Percentiles rank a stretch among this genome's conserved stretches.
These are phyloP conservation scores for Thalassia testudinum DNA, from an alignment of 116 monocot genomes.

Conservation along the genomic window DNA sequence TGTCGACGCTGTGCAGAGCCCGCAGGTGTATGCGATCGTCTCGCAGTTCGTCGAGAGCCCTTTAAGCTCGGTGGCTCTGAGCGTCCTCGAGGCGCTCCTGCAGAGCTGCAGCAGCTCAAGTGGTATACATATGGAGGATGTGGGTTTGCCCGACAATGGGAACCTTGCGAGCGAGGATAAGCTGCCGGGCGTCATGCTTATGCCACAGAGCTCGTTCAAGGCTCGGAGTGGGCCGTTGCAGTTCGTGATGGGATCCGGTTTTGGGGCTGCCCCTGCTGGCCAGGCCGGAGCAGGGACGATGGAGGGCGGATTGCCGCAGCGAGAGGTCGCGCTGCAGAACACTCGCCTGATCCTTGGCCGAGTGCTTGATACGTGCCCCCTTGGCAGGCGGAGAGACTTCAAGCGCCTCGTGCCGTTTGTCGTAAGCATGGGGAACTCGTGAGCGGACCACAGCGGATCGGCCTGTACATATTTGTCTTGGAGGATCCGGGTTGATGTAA, in stretches of 20 bases:
- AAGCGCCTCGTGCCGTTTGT: constrained; percentile 95
- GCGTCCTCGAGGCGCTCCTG: constrained; percentile 79
- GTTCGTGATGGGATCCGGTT: constrained; percentile 35
- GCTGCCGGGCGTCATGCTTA: constrained; percentile 34
- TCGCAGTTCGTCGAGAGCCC: constrained; percentile 90
- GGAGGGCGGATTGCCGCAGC: constrained; percentile 37
- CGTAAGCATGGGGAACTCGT: constrained; percentile 31
- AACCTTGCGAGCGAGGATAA: constrained; percentile 40
- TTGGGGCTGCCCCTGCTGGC: constrained; percentile 15
- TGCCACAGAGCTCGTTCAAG: constrained; percentile 77
- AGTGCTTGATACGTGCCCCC: constrained; percentile 81
- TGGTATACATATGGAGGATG: constrained; percentile 33
- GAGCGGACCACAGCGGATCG: neutral
- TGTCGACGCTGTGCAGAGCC: constrained; percentile 84
- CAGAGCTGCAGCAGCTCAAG: constrained; percentile 60
- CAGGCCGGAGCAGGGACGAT: constrained; percentile 16
- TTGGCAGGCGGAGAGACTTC: constrained; percentile 78
- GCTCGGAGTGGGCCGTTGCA: constrained; percentile 77
- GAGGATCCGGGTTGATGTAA: neutral
- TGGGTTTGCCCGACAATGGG: constrained; percentile 23
- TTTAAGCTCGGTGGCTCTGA: constrained; percentile 70
- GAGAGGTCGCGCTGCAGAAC: constrained; percentile 72
- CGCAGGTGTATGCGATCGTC: constrained; percentile 80
- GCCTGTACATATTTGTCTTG: neutral
- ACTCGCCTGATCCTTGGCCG: constrained; percentile 71